phyloP scores from a whole-genome alignment of 352 stramenopile genomes.

The Globisporangium parvum region DNA sequence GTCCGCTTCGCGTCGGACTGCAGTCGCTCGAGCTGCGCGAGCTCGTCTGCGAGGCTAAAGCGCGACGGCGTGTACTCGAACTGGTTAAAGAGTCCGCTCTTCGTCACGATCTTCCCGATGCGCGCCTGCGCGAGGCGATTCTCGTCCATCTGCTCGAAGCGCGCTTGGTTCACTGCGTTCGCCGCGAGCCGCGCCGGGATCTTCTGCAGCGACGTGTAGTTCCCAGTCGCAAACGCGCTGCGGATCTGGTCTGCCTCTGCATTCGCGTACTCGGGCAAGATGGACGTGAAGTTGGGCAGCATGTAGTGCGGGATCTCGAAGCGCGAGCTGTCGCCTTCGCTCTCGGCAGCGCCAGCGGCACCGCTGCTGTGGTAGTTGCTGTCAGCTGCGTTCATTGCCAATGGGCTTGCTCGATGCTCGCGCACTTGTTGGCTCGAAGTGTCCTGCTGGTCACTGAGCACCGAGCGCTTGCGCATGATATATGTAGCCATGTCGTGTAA shows the following conservation, averaged over 20 bases:
- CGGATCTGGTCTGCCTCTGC: constrained; percentile 70
- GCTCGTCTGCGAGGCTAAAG: constrained; percentile 52
- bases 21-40: constrained; percentile 61
- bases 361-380: neutral
- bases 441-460: no score
- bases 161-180: constrained; percentile 57
- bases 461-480: no score
- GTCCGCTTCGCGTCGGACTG: constrained; percentile 60
- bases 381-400: neutral
- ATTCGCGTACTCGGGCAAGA: constrained; percentile 77
- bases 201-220: constrained; percentile 65
- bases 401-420: neutral
- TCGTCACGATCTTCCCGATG: constrained; percentile 43
- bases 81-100: constrained; percentile 66
- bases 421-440: no score
- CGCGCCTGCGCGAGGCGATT: constrained; percentile 45
- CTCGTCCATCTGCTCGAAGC: constrained; percentile 74
- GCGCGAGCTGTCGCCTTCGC: no score
- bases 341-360: no score
- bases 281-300: constrained; percentile 75
- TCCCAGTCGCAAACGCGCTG: constrained; percentile 57
- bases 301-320: constrained; percentile 62
- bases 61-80: constrained; percentile 78
- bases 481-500: no score
- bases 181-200: constrained; percentile 43